A percentile compares a stretch with the other conserved stretches of the same genome.
Evolutionary conservation across 2,329 filamentous ascomycete genomes (phyloP).

Genomic region (Cordyceps cicadae): DNA sequence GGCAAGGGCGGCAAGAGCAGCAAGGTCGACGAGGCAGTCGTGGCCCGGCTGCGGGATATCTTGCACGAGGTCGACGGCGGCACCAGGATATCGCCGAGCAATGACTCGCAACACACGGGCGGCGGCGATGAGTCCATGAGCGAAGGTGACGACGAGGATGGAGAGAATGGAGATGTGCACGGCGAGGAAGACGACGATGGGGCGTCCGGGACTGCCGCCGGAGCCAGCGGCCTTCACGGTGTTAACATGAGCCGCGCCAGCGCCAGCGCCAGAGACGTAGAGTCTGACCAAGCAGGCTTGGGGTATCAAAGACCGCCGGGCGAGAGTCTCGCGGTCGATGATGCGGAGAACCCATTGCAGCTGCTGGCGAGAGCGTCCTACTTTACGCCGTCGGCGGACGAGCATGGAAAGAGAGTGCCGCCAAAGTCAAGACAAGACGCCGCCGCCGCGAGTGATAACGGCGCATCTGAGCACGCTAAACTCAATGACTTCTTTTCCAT

Average conservation of each 20-base stretch:
- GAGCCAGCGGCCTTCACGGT: background rate
- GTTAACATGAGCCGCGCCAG: background rate
- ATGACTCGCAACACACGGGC: constrained; percentile 7
- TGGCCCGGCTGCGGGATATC: constrained; percentile 34
- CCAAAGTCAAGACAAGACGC: constrained; percentile 15
- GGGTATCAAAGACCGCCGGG: constrained; percentile 22
- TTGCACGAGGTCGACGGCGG: constrained; percentile 22
- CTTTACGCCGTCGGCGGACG: constrained; percentile 45
- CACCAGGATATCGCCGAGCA: constrained; percentile 15
- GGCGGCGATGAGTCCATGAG: constrained; percentile 17
- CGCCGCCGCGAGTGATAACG: constrained; percentile 25
- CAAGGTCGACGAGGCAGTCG: constrained; percentile 38
- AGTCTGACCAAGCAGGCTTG: background rate
- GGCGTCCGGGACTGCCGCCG: background rate
- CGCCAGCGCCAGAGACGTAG: background rate
- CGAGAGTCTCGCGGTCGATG: constrained; percentile 55
- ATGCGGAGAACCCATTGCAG: constrained; percentile 68
- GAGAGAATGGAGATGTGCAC: constrained; percentile 17
- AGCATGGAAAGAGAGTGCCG: constrained; percentile 21
- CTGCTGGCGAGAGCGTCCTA: constrained; percentile 65
- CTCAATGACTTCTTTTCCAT: constrained; percentile 60
- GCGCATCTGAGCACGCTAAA: constrained; percentile 17
- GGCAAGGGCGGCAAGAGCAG: constrained; percentile 16
- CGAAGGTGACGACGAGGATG: constrained; percentile 22
- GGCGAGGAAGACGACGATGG: constrained; percentile 19